Evolutionary conservation across 2,329 filamentous ascomycete species (phyloP), one percentile per base, ranked within the genome.

Genomic region (Hypoxylon sp.): DNA sequence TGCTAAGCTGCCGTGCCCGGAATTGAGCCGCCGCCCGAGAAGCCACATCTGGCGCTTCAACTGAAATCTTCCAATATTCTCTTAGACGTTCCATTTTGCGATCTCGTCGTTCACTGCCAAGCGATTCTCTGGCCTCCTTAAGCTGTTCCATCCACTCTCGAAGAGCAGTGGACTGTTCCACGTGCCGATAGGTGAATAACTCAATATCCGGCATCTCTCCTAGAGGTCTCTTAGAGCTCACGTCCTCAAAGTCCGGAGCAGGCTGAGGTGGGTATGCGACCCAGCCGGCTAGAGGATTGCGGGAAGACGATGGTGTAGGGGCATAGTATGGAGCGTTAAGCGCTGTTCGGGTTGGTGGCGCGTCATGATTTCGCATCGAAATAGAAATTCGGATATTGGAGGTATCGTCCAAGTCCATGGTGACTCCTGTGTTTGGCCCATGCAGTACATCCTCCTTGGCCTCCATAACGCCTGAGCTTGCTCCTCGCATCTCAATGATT

Each of bases 81-180:
- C 24, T 17, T 13, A 67, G 47, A 26, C 57, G 31, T 1, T 53
- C 10, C 11, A 72, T 17, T 17, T 50, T 47, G n/a, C 62, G 26
- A 3, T 24, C 11, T 70, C 56, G n/a, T 46, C 11, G 31, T 67
- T 59, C n/a, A 5, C 14, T 61, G 39, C 59, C 48, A 37, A 71
- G 63, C 6, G 61, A 35, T 46, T 66, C 63, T 46, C 68, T 65
- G 3, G 52, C 51, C 5, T 54, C 58, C 5, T 71, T 70, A 13
- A 57, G 64, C 46, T 67, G 22, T 6, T 57, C 19, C n/a, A 72
- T 54, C 67, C 68, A 73, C 33, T 54, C 17, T 47, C 65, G 68
- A 17, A 75, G 61, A 35, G 63, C 62, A 22, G 17, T 22, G 4
- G 72, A 74, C 33, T 70, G 67, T 22, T 67, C 22, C 17, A 74